Evolutionary conservation across 805 yeast genomes (phyloP).

Genomic region (Myxozyma monticola): DNA sequence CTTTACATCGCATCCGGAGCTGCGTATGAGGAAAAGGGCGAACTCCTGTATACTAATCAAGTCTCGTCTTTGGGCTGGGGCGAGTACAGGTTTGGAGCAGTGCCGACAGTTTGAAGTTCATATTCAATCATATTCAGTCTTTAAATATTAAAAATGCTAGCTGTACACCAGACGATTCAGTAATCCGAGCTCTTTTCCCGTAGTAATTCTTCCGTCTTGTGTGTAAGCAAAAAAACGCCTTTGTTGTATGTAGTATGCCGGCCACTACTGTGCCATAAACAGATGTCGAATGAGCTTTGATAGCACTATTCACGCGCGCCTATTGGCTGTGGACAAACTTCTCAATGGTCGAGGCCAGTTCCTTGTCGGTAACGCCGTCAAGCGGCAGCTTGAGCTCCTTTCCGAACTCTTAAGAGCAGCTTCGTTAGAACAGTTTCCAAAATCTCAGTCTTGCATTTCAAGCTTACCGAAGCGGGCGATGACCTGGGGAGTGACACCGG

Average conservation of each 20-base stretch:
- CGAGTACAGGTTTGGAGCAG: constrained; percentile 44
- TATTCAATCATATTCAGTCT: background rate
- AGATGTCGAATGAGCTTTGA: too few relatives aligned
- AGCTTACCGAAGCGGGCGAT: constrained; percentile 64
- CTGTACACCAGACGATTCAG: too few relatives aligned
- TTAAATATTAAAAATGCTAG: too few relatives aligned
- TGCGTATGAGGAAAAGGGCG: constrained; percentile 44
- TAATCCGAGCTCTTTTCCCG: too few relatives aligned
- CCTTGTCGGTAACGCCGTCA: constrained; percentile 37
- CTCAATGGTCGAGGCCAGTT: constrained; percentile 34
- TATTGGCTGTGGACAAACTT: constrained; percentile 22
- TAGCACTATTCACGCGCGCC: background rate
- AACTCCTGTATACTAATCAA: constrained; percentile 50
- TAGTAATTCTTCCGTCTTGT: too few relatives aligned
- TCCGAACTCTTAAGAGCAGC: constrained; percentile 42
- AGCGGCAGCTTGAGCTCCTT: constrained; percentile 48
- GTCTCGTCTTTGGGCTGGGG: constrained; percentile 65
- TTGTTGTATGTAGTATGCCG: too few relatives aligned
- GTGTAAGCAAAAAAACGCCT: too few relatives aligned
- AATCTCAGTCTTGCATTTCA: background rate
- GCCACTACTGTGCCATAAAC: too few relatives aligned
- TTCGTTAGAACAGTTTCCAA: background rate
- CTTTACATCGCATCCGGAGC: constrained; percentile 62
- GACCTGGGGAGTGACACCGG: constrained; percentile 69
- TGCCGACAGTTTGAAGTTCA: background rate